Conservation (phyloP, 192 early-diverging fungal genomes). For the Mortierella hygrophila region DNA sequence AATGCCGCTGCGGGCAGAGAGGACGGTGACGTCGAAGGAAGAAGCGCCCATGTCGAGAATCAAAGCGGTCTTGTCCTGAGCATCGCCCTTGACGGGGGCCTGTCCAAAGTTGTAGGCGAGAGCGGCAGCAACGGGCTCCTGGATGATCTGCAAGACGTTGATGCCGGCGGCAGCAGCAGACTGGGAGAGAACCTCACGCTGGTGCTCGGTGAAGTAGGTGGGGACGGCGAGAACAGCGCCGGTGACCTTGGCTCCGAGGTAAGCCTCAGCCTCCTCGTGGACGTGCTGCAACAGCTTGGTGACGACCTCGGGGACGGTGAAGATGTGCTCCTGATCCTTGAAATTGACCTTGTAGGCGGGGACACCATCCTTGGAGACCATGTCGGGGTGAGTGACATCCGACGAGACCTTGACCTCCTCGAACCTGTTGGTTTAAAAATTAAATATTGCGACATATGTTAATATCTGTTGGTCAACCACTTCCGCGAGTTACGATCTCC, state of each 20-base stretch:
- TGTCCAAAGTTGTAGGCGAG: constrained; percentile 84
- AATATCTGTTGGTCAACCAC: background rate
- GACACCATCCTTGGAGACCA: constrained; percentile 68
- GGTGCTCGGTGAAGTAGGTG: constrained; percentile 82
- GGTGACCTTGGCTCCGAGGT: constrained; percentile 81
- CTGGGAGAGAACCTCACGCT: constrained; percentile 73
- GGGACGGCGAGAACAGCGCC: constrained; percentile 91
- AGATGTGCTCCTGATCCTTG: constrained; percentile 69
- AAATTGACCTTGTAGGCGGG: constrained; percentile 75
- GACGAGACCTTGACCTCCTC: constrained; percentile 55
- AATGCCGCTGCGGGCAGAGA: constrained; percentile 85
- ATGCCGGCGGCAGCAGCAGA: constrained; percentile 86
- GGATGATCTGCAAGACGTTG: constrained; percentile 81
- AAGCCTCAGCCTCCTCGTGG: constrained; percentile 90
- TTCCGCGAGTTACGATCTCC: background rate
- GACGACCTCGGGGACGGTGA: constrained; percentile 81
- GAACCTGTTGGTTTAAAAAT: constrained; percentile 27
- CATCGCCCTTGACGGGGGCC: constrained; percentile 61
- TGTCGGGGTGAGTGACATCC: constrained; percentile 60
- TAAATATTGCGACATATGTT: background rate
- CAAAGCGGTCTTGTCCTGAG: constrained; percentile 81
- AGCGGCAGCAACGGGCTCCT: constrained; percentile 92
- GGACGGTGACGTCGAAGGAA: constrained; percentile 84
- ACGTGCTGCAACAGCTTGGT: constrained; percentile 86
- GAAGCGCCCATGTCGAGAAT: constrained; percentile 92